Conservation (phyloP, 2,329 filamentous ascomycete genomes). For the Neoarthrinium moseri region DNA sequence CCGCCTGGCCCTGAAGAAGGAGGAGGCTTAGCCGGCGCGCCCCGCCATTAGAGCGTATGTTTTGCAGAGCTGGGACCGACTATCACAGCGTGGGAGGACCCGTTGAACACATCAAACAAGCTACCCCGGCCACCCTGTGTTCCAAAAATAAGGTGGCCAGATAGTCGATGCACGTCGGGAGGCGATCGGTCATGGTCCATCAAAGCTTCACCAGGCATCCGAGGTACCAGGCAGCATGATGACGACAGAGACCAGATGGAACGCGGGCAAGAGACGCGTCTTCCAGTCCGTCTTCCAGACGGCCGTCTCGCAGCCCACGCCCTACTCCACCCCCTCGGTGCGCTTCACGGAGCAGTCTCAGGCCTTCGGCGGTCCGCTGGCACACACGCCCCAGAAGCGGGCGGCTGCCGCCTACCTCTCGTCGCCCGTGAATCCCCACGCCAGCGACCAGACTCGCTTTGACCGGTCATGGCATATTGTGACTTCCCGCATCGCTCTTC, state of each 20-base stretch:
- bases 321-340: slow-evolving; percentile 36
- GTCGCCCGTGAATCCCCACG: slow-evolving; percentile 24
- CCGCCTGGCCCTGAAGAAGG: too few species aligned
- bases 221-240: slow-evolving; percentile 17
- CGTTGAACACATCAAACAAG: background rate
- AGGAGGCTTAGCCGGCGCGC: too few species aligned
- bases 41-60: too few species aligned
- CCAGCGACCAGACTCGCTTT: slow-evolving; percentile 54
- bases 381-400: slow-evolving; percentile 17
- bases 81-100: background rate
- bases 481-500: slow-evolving; percentile 55
- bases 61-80: background rate
- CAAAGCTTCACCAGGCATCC: background rate
- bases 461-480: slow-evolving; percentile 63
- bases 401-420: slow-evolving; percentile 11
- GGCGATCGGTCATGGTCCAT: too few species aligned
- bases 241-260: slow-evolving; percentile 41
- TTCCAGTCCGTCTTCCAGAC: slow-evolving; percentile 57
- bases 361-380: slow-evolving; percentile 42
- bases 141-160: slow-evolving; percentile 1
- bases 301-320: slow-evolving; percentile 48
- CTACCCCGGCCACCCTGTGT: background rate
- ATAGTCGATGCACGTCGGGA: background rate
- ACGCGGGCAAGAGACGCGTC: slow-evolving; percentile 46
- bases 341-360: slow-evolving; percentile 40